These are phyloP conservation scores for Venturia carpophila DNA, from an alignment of 2,329 filamentous ascomycete species.

Conservation along the genomic window DNA sequence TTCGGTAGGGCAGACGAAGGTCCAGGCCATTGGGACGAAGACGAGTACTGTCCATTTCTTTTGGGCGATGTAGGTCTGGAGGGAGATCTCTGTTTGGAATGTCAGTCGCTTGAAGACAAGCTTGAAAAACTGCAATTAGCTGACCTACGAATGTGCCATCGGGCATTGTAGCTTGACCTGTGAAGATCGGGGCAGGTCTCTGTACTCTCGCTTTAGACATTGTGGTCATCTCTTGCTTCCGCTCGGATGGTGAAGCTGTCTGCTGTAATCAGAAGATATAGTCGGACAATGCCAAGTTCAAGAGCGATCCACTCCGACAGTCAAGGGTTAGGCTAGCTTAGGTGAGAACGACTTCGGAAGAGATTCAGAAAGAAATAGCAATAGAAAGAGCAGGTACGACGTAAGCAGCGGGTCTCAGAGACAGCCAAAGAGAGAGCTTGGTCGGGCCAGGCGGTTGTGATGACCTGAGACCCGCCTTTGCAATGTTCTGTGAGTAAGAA, in stretches of 20 bases:
- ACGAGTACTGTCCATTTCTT: constrained; percentile 55
- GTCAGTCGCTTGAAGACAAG: not conserved
- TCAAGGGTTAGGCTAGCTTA: not conserved
- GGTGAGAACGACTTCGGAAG: not conserved
- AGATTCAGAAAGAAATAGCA: not conserved
- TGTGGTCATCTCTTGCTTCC: not conserved
- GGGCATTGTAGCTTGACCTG: constrained; percentile 31
- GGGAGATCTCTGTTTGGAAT: constrained; percentile 19
- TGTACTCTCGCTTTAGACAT: constrained; percentile 32
- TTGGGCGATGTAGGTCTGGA: constrained; percentile 33
- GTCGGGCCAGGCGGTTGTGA: not conserved
- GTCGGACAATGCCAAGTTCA: not conserved
- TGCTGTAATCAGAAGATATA: not conserved
- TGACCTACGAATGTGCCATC: constrained; percentile 35
- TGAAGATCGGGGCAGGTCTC: constrained; percentile 33
- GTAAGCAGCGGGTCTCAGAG: not conserved
- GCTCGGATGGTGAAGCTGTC: not conserved
- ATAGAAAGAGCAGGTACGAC: not conserved
- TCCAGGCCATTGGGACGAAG: constrained; percentile 62
- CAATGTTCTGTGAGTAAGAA: not conserved
- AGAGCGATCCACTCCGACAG: not conserved
- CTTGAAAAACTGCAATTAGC: not conserved
- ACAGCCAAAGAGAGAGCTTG: not conserved
- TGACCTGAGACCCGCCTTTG: not conserved
- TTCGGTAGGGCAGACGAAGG: constrained; percentile 51